Evolutionary conservation across 495 filamentous ascomycete genomes (phyloP), one percentile per base, ranked within the genome.

Genomic region (Chlorociboria aeruginascens): DNA sequence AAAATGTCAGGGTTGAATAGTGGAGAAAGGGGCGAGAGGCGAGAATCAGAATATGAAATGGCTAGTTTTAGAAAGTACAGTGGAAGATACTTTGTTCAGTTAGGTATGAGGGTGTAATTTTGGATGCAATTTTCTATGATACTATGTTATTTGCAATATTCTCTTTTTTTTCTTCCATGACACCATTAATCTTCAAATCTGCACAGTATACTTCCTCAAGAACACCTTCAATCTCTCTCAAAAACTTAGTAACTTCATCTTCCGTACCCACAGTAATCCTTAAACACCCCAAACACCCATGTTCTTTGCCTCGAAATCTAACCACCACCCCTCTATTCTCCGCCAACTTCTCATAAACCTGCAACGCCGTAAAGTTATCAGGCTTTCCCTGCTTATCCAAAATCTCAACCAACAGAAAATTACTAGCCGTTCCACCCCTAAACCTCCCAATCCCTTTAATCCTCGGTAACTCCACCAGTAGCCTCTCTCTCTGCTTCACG

Each of bases 241-340:
- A 61, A 59, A 97, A 81, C 53, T 74, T 76, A 31, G 76, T 79
- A 20, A 92, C 85, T 66, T 98, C 92, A 11, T 74, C 64, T 60
- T 89, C 84, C 6, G 92, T 98, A 6, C 92, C 92, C 8, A 98
- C 83, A 1, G 92, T 97, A 52, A 98, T 83, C 35, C 92, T 72
- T 58, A 98, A 63, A 58, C 90, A 95, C 1, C 89, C 92, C 50
- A 80, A 58, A 59, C 92, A 98, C 6, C 89, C 92, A 30, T 80
- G 64, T 71, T 98, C 92, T 66, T 88, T 92, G 2, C 92, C 92
- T 40, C 92, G 70, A 63, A 96, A 98, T 48, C 92, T 69, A 9
- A 98, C 93, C 28, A 98, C 87, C 1, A 98, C 89, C 0, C 89
- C 87, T 54, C 79, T 80, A 37, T 77, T 81, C 71, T 95, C 89